Base-by-base conservation (phyloP, 257 asterid genomes). In the Dorcoceras hygrometricum region DNA sequence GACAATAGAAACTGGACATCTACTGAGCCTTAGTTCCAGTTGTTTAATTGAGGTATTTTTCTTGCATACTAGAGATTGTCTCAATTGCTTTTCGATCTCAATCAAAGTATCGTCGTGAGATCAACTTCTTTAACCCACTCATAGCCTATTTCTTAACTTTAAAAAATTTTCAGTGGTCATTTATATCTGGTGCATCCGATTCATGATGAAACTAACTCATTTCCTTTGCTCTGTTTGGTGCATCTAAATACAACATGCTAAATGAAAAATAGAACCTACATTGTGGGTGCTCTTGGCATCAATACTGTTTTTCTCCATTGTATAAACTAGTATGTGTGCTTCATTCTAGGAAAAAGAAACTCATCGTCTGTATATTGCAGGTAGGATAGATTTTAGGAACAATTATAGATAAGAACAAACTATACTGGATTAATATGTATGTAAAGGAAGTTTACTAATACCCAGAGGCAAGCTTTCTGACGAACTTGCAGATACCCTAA, bases 21-120 rank as follows among this genome's bases (percentile, higher is more conserved):
- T 79, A 72, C 80, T 86, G 73, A 79, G 75, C 71, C 98, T 94
- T 63, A 67, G 78, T 65, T 68, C 89, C 66, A 79, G 87, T 74
- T 88, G 96, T 78, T 78, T 94, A 78, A 90, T 94, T 53, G 99
- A 94, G 98, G 99, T 88, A 90, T 36, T 55, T 56, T 64, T 12
- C 69, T 67, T 69, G 36, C 63, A 56, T 25, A 54, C 34, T 20
- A 31, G 23, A 57, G 4, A 16, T 70, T 68, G 7, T 32, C 39
- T 19, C 39, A 65, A 60, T 20, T 24, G 14, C 54, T 18, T 27
- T 72, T 57, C 62, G 24, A 48, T 58, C 63, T 58, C 57, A 3
- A 23, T 36, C 23, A 53, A 27, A n/a, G 19, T 23, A 14, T 32
- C 24, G 16, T 34, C 19, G 23, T 24, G 55, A 69, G 71, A 36